A percentile compares a stretch with the other conserved stretches of the same genome.
Evolutionary conservation across 2,329 filamentous ascomycete species (phyloP).

Genomic region (Stenocarpella maydis): DNA sequence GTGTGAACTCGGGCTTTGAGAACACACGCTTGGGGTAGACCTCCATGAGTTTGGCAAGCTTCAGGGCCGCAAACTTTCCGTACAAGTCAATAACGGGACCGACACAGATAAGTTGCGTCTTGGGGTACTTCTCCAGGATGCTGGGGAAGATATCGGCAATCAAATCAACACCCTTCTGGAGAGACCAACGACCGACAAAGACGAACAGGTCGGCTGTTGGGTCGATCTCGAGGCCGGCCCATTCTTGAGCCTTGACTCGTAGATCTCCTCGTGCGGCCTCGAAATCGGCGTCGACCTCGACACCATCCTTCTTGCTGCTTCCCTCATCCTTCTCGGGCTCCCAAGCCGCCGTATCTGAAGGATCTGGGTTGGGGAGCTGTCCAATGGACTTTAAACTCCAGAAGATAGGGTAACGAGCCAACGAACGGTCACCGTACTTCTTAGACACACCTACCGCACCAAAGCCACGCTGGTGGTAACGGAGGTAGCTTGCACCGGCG

Average conservation of each 20-base stretch:
- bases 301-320: constrained; percentile 54
- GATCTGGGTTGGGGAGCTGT: constrained; percentile 71
- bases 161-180: constrained; percentile 74
- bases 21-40: constrained; percentile 71
- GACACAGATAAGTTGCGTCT: constrained; percentile 68
- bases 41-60: constrained; percentile 69
- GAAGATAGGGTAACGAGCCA: constrained; percentile 73
- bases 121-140: constrained; percentile 64
- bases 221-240: constrained; percentile 70
- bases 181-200: constrained; percentile 75
- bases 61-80: constrained; percentile 71
- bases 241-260: constrained; percentile 70
- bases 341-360: constrained; percentile 68
- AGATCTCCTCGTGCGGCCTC: constrained; percentile 62
- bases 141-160: constrained; percentile 72
- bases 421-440: constrained; percentile 73
- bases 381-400: constrained; percentile 72
- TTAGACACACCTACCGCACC: constrained; percentile 71
- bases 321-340: constrained; percentile 56
- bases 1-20: constrained; percentile 73
- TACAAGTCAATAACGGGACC: constrained; percentile 73
- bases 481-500: constrained; percentile 68
- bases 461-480: constrained; percentile 70
- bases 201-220: constrained; percentile 71
- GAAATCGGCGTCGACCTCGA: constrained; percentile 62